phyloP scores from a whole-genome alignment of 495 filamentous ascomycete genomes.

The Rostrohypoxylon terebratum region DNA sequence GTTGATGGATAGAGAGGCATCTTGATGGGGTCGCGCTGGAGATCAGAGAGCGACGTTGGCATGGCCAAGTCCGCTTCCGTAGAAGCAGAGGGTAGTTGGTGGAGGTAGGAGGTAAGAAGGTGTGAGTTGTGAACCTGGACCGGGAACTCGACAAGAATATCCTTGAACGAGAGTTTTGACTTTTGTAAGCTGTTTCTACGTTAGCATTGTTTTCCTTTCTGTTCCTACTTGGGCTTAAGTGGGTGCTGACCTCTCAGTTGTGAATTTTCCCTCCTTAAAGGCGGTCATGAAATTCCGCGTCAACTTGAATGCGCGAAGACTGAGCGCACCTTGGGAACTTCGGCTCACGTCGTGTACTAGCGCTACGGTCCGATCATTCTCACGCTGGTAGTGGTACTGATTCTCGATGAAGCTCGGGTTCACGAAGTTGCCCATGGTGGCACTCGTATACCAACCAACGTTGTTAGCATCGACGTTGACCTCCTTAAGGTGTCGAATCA shows the following conservation, averaged over 20 bases:
- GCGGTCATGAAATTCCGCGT: slow-evolving; percentile 90
- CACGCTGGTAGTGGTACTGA: slow-evolving; percentile 95
- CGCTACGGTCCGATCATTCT: slow-evolving; percentile 93
- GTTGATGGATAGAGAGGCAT: slow-evolving; percentile 84
- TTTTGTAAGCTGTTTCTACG: slow-evolving; percentile 77
- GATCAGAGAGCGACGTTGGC: slow-evolving; percentile 79
- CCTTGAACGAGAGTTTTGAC: slow-evolving; percentile 89
- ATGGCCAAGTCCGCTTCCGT: slow-evolving; percentile 71
- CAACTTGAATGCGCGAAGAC: slow-evolving; percentile 89
- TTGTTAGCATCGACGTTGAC: slow-evolving; percentile 99
- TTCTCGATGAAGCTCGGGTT: slow-evolving; percentile 96
- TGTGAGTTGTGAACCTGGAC: slow-evolving; percentile 95
- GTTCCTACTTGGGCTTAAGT: not conserved
- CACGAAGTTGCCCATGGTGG: slow-evolving; percentile 98
- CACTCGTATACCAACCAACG: slow-evolving; percentile 98
- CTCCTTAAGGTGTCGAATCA: slow-evolving; percentile 95
- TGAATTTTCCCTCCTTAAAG: slow-evolving; percentile 97
- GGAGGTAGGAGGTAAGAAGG: slow-evolving; percentile 92
- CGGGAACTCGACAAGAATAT: slow-evolving; percentile 93
- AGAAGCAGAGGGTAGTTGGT: slow-evolving; percentile 76
- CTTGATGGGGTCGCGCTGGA: slow-evolving; percentile 66
- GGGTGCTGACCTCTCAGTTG: slow-evolving; percentile 81
- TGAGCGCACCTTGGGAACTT: slow-evolving; percentile 90
- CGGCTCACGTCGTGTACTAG: slow-evolving; percentile 95
- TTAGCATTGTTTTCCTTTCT: slow-evolving; percentile 46